Percentiles rank a stretch among this genome's conserved stretches.
These are phyloP conservation scores for Populus hybrid DNA, from an alignment of 441 rosid species.

Conservation along the genomic window DNA sequence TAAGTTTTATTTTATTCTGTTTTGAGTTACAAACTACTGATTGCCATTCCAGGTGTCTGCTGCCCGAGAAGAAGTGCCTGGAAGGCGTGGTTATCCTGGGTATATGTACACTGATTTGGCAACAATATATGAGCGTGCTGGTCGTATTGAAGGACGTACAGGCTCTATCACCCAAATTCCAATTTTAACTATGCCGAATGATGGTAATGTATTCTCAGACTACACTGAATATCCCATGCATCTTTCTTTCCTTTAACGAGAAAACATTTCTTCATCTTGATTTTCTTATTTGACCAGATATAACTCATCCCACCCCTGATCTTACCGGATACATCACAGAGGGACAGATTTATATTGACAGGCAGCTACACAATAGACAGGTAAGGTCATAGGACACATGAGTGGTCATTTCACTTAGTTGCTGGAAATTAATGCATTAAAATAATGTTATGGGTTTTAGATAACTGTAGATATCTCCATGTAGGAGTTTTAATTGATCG, in stretches of 20 bases:
- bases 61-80: constrained; percentile 99
- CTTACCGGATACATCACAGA: constrained; percentile 99
- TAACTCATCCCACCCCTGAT: constrained; percentile 99
- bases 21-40: constrained; percentile 6
- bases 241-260: neutral
- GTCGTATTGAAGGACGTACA: constrained; percentile 94
- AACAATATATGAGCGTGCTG: constrained; percentile 96
- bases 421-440: neutral
- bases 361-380: constrained; percentile 96
- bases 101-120: constrained; percentile 99
- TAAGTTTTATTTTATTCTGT: neutral
- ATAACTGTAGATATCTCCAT: neutral
- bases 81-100: constrained; percentile 99
- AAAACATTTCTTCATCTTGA: constrained; percentile 2
- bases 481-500: neutral
- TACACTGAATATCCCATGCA: neutral
- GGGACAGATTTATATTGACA: constrained; percentile 96
- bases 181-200: constrained; percentile 98
- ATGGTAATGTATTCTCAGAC: constrained; percentile 45
- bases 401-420: neutral
- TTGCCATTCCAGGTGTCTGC: constrained; percentile 78
- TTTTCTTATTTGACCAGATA: constrained; percentile 48
- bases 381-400: constrained; percentile 22
- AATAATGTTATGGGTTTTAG: neutral
- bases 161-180: constrained; percentile 99